These are phyloP conservation scores for Sarocladium brachiariae DNA, from an alignment of 2,329 filamentous ascomycete species.

Conservation along the genomic window DNA sequence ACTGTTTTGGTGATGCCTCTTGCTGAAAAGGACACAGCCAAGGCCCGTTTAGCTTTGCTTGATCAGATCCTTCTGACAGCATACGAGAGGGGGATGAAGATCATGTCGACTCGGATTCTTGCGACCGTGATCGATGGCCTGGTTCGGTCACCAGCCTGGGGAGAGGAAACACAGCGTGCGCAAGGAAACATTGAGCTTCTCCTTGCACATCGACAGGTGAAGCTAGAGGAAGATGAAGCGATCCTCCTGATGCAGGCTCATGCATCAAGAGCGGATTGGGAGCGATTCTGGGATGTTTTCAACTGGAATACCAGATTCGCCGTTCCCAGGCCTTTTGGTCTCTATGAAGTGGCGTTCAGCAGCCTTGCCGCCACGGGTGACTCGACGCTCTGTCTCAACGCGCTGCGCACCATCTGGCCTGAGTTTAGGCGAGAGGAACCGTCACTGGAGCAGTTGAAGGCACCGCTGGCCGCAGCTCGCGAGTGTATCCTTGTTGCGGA, in stretches of 20 bases:
- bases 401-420: constrained; percentile 45
- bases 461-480: constrained; percentile 19
- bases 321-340: constrained; percentile 37
- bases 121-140: constrained; percentile 37
- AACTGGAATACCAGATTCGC: constrained; percentile 44
- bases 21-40: constrained; percentile 15
- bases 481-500: constrained; percentile 50
- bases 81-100: constrained; percentile 35
- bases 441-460: constrained; percentile 26
- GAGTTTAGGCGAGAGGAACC: constrained; percentile 53
- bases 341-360: constrained; percentile 50
- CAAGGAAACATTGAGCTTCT: constrained; percentile 39
- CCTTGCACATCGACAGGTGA: constrained; percentile 28
- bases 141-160: constrained; percentile 24
- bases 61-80: constrained; percentile 38
- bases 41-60: constrained; percentile 29
- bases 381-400: constrained; percentile 36
- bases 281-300: constrained; percentile 56
- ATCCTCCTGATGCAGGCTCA: constrained; percentile 39
- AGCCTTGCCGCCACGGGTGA: constrained; percentile 27
- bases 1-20: constrained; percentile 26
- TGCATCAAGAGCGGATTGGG: constrained; percentile 41
- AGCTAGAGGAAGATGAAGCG: constrained; percentile 32
- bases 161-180: constrained; percentile 28
- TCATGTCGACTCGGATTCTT: constrained; percentile 41